A percentile compares a stretch with the other conserved stretches of the same genome.
Conservation (phyloP, 371 early-diverging fungal species). For the Rhizopus microsporus region DNA sequence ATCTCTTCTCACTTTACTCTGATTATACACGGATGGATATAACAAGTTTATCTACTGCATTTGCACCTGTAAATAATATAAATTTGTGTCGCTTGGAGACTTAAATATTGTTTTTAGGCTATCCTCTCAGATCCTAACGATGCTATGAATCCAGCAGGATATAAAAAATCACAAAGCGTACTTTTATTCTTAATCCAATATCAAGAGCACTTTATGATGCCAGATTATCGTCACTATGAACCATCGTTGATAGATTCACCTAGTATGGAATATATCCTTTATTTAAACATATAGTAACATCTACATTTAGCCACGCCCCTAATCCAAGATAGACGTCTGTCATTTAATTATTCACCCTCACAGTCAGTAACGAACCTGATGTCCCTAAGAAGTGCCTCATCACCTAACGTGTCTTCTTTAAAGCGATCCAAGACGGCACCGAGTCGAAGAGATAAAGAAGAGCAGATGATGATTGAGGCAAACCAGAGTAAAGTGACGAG, state of each 20-base stretch:
- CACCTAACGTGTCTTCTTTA: slow-evolving; percentile 1
- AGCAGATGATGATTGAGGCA: neutral
- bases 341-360: neutral
- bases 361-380: neutral
- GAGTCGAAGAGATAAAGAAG: slow-evolving; percentile 18
- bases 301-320: neutral
- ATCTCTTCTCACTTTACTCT: slow-evolving; percentile 52
- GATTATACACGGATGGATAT: slow-evolving; percentile 59
- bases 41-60: slow-evolving; percentile 60
- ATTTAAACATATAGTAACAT: neutral
- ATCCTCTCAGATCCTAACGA: slow-evolving; percentile 61
- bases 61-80: slow-evolving; percentile 51
- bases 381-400: neutral
- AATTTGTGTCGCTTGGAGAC: neutral
- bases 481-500: neutral
- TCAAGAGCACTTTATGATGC: slow-evolving; percentile 33
- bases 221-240: slow-evolving; percentile 3
- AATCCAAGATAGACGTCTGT: neutral
- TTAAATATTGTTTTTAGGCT: slow-evolving; percentile 18
- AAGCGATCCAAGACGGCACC: slow-evolving; percentile 29
- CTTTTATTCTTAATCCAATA: slow-evolving; percentile 59
- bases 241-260: no score
- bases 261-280: neutral
- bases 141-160: slow-evolving; percentile 55
- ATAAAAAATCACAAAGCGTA: slow-evolving; percentile 59